Conservation (phyloP, 2,329 filamentous ascomycete species). For the Fusarium pininemorale region DNA sequence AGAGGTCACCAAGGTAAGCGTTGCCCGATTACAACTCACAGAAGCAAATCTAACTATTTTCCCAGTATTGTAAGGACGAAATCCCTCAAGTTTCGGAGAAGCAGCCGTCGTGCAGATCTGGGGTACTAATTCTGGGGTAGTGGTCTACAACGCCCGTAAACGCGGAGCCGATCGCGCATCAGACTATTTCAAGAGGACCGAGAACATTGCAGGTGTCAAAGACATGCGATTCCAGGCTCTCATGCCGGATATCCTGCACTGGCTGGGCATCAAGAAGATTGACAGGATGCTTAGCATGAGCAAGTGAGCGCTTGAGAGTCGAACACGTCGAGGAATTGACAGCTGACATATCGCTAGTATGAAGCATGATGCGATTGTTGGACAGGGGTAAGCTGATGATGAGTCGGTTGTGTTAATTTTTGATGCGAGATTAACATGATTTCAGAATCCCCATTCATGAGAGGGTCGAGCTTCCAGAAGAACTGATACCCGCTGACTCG, state of each 20-base stretch:
- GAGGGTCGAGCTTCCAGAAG: slow-evolving; percentile 89
- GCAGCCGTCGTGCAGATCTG: slow-evolving; percentile 9
- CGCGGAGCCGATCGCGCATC: slow-evolving; percentile 81
- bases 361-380: slow-evolving; percentile 90
- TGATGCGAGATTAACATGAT: slow-evolving; percentile 19
- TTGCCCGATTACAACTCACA: background rate
- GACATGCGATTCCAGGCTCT: slow-evolving; percentile 97
- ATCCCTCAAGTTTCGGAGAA: background rate
- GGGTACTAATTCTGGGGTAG: slow-evolving; percentile 43
- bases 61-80: slow-evolving; percentile 35
- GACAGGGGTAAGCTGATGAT: slow-evolving; percentile 69
- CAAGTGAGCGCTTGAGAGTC: slow-evolving; percentile 68
- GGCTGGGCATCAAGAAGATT: slow-evolving; percentile 98
- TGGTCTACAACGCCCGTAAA: slow-evolving; percentile 83
- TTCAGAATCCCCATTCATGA: slow-evolving; percentile 83
- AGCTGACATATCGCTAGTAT: slow-evolving; percentile 65
- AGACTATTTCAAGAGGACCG: slow-evolving; percentile 96
- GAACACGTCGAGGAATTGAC: slow-evolving; percentile 17
- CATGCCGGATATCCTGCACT: slow-evolving; percentile 97
- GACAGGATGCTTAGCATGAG: slow-evolving; percentile 99
- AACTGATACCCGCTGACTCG: slow-evolving; percentile 93
- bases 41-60: slow-evolving; percentile 25
- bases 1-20: slow-evolving; percentile 90
- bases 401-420: background rate
- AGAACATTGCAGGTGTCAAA: slow-evolving; percentile 97